phyloP scores from a whole-genome alignment of 176 grass and related monocot species.

The Olyra latifolia region DNA sequence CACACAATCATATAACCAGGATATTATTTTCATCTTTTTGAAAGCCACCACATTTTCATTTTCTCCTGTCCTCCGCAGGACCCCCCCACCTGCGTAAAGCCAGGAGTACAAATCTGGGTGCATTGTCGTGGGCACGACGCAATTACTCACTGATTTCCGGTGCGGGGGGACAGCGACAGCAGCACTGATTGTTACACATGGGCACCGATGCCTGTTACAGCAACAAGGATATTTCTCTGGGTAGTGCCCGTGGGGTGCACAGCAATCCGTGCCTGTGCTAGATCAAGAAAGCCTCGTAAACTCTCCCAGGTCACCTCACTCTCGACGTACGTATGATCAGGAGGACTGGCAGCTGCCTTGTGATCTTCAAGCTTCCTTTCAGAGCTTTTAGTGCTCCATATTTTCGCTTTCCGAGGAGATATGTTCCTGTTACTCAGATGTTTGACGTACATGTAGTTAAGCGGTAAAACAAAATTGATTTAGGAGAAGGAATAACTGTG shows the following conservation, averaged over 20 bases:
- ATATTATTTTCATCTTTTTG: too few relatives aligned
- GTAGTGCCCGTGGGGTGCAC: neutral
- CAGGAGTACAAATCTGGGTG: neutral
- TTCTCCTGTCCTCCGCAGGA: neutral
- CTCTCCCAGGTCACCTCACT: neutral
- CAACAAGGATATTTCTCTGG: neutral
- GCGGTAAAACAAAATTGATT: neutral
- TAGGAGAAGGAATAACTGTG: neutral
- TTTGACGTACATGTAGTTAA: neutral
- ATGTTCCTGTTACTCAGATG: neutral
- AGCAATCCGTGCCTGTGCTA: neutral
- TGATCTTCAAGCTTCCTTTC: neutral
- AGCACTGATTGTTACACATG: neutral
- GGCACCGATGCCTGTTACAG: neutral
- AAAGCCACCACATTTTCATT: neutral
- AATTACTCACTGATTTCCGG: neutral
- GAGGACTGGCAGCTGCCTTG: neutral
- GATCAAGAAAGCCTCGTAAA: neutral
- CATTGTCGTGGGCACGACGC: neutral
- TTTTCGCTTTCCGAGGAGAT: neutral
- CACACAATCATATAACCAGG: too few relatives aligned
- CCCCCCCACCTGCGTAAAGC: neutral
- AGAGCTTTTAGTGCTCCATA: neutral
- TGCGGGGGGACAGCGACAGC: neutral
- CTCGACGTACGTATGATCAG: neutral